Percentiles rank a stretch among this genome's conserved stretches.
Evolutionary conservation across 1,139 yeast species (phyloP).

Genomic region (Pichia sorboxylosa): DNA sequence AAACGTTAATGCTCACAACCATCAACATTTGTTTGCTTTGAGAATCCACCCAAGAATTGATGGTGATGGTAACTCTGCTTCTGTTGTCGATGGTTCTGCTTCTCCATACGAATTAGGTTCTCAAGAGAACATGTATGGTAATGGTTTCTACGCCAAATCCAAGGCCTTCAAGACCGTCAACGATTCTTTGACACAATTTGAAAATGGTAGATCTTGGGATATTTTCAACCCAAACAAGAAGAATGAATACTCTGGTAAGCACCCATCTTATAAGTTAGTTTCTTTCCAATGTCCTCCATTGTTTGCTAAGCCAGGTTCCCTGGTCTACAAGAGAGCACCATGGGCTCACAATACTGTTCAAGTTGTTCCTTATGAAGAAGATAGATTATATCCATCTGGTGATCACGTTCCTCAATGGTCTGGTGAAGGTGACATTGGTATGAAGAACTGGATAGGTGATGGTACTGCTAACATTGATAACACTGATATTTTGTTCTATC

Average conservation of each 20-base stretch:
- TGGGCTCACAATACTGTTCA: conserved; percentile 62
- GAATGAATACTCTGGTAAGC: conserved; percentile 62
- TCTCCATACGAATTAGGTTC: conserved; percentile 54
- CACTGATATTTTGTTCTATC: conserved; percentile 63
- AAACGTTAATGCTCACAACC: conserved; percentile 72
- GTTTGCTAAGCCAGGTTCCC: conserved; percentile 61
- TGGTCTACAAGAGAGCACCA: conserved; percentile 71
- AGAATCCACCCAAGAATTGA: conserved; percentile 73
- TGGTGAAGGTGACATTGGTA: conserved; percentile 62
- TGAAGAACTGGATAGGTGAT: conserved; percentile 64
- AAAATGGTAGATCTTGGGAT: conserved; percentile 70
- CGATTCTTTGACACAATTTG: conserved; percentile 55
- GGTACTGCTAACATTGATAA: conserved; percentile 52
- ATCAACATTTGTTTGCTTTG: conserved; percentile 73
- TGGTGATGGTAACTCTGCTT: conserved; percentile 68
- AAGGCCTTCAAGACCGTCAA: conserved; percentile 54
- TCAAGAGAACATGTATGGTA: conserved; percentile 60
- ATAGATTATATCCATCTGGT: conserved; percentile 68
- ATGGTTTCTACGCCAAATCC: conserved; percentile 55
- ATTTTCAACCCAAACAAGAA: conserved; percentile 57
- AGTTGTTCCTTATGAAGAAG: conserved; percentile 60
- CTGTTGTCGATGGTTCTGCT: conserved; percentile 52
- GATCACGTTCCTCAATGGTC: conserved; percentile 72
- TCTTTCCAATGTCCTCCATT: conserved; percentile 68
- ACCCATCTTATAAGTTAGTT: conserved; percentile 65